phyloP scores from a whole-genome alignment of 2,329 filamentous ascomycete species.

The Calonectria pseudoturangicola region DNA sequence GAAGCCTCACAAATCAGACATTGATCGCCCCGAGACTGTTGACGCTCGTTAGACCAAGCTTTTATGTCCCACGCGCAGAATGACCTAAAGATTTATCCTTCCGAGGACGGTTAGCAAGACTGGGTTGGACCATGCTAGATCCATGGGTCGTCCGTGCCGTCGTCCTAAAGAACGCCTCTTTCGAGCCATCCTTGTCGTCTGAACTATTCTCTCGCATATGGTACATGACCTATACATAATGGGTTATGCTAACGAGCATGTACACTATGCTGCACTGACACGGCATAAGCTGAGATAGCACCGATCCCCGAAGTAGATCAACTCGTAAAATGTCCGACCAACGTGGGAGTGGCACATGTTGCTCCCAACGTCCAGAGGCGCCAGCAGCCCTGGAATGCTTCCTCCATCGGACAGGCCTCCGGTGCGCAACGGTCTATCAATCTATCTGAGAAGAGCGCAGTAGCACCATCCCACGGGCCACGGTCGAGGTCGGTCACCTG shows the following conservation, averaged over 20 bases:
- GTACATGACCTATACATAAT: background rate
- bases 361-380: background rate
- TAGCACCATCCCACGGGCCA: slow-evolving; percentile 18
- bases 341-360: slow-evolving; percentile 19
- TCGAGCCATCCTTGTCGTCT: slow-evolving; percentile 20
- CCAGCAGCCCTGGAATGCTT: slow-evolving; percentile 23
- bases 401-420: background rate
- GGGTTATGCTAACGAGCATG: background rate
- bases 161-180: slow-evolving; percentile 29
- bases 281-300: slow-evolving; percentile 1
- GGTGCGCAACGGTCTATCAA: slow-evolving; percentile 2
- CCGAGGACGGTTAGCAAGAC: slow-evolving; percentile 31
- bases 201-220: background rate
- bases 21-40: slow-evolving; percentile 1
- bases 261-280: slow-evolving; percentile 16
- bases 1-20: slow-evolving; percentile 17
- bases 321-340: slow-evolving; percentile 25
- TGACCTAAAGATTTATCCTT: slow-evolving; percentile 29
- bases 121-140: slow-evolving; percentile 16
- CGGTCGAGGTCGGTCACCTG: slow-evolving; percentile 5
- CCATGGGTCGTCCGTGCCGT: slow-evolving; percentile 13
- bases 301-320: slow-evolving; percentile 27
- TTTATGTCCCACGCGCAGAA: slow-evolving; percentile 12
- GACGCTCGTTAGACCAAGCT: background rate
- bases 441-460: slow-evolving; percentile 3